Evolutionary conservation across 352 stramenopile genomes (phyloP).

Genomic region (Globisporangium echinulatum): DNA sequence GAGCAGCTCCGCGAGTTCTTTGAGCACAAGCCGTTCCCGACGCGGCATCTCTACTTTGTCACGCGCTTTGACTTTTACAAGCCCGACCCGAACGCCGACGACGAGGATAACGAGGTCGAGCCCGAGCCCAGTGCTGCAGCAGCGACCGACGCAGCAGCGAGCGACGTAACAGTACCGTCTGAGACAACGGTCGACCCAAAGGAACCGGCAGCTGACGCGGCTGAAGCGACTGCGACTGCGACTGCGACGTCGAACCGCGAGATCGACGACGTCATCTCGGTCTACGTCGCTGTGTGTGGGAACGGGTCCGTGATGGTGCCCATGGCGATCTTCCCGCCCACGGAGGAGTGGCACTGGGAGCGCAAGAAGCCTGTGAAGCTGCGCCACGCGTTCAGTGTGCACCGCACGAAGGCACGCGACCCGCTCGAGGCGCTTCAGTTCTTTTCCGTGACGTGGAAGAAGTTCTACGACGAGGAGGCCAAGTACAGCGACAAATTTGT

Average conservation of each 20-base stretch:
- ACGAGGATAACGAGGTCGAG: slow-evolving; percentile 27
- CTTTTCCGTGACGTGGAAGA: slow-evolving; percentile 84
- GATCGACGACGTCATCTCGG: slow-evolving; percentile 64
- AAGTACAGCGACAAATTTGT: slow-evolving; percentile 85
- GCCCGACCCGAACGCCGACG: slow-evolving; percentile 35
- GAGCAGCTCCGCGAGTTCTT: slow-evolving; percentile 75
- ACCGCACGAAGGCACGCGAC: slow-evolving; percentile 64
- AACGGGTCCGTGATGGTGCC: slow-evolving; percentile 84
- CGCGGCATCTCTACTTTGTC: slow-evolving; percentile 85
- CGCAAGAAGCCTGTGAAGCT: slow-evolving; percentile 82
- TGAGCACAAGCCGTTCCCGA: slow-evolving; percentile 70
- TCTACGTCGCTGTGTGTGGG: slow-evolving; percentile 82
- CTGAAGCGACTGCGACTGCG: not conserved
- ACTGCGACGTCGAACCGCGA: not conserved
- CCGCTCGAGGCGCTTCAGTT: slow-evolving; percentile 75
- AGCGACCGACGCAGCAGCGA: not conserved
- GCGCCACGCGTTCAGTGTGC: slow-evolving; percentile 73
- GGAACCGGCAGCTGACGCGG: not conserved
- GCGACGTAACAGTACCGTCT: not conserved
- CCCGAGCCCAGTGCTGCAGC: slow-evolving; percentile 9
- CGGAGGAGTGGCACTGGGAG: slow-evolving; percentile 79
- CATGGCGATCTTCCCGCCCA: slow-evolving; percentile 78
- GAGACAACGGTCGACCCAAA: not conserved
- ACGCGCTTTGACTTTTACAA: slow-evolving; percentile 76
- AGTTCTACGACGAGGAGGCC: slow-evolving; percentile 84